Percentiles rank a stretch among this genome's conserved stretches.
Conservation (phyloP, 2,329 filamentous ascomycete genomes). For the Nigrograna mackinnonii region DNA sequence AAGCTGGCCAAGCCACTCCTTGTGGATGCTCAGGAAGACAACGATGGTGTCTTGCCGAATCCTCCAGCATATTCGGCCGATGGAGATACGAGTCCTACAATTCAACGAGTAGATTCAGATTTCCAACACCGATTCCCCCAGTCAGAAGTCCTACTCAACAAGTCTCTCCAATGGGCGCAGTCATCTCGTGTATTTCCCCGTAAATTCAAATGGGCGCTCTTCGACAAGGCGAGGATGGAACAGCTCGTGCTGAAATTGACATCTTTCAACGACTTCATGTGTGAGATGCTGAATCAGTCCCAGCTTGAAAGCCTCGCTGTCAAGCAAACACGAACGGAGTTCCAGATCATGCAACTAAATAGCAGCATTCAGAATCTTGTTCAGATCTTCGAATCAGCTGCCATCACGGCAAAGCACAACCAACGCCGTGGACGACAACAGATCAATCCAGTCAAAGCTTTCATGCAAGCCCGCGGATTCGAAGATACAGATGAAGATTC, state of each 20-base stretch:
- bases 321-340: constrained; percentile 37
- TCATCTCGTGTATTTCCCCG: constrained; percentile 24
- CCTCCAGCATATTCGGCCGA: constrained; percentile 16
- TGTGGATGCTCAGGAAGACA: constrained; percentile 21
- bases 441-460: constrained; percentile 16
- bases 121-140: constrained; percentile 31
- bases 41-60: constrained; percentile 11
- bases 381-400: constrained; percentile 34
- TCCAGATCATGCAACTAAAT: constrained; percentile 42
- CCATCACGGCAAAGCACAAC: constrained; percentile 12
- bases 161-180: constrained; percentile 30
- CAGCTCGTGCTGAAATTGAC: constrained; percentile 33
- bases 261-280: constrained; percentile 41
- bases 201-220: constrained; percentile 35
- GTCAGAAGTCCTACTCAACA: constrained; percentile 29
- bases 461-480: constrained; percentile 20
- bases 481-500: constrained; percentile 24
- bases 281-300: constrained; percentile 32
- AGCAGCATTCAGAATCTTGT: constrained; percentile 36
- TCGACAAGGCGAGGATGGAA: constrained; percentile 35
- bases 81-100: constrained; percentile 9
- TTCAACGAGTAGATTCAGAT: constrained; percentile 20
- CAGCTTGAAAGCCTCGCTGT: constrained; percentile 31
- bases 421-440: constrained; percentile 5
- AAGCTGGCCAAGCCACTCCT: constrained; percentile 32